These are phyloP conservation scores for Backusella liffmaniae DNA, from an alignment of 192 early-diverging fungal genomes.

Conservation along the genomic window DNA sequence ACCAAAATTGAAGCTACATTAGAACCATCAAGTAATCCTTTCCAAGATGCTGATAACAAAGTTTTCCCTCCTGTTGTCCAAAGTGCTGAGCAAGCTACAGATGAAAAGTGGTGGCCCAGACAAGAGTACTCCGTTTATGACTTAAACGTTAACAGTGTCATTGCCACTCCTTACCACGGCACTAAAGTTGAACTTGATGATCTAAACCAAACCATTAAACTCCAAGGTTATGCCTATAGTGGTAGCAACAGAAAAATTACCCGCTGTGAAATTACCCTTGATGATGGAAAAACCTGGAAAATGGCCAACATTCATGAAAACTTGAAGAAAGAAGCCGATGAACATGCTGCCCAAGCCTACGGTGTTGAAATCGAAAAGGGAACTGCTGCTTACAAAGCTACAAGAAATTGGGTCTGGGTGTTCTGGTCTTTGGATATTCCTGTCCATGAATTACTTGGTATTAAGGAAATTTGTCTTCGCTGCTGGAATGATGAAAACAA, in stretches of 20 bases:
- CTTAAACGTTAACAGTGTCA: slow-evolving; percentile 78
- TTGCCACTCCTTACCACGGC: slow-evolving; percentile 25
- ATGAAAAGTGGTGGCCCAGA: slow-evolving; percentile 58
- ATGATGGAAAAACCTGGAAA: slow-evolving; percentile 79
- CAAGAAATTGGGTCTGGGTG: not conserved
- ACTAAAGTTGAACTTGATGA: not conserved
- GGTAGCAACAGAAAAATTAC: slow-evolving; percentile 74
- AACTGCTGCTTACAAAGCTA: not conserved
- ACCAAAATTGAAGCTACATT: slow-evolving; percentile 56
- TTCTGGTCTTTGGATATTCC: slow-evolving; percentile 22
- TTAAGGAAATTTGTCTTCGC: slow-evolving; percentile 54
- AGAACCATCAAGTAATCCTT: slow-evolving; percentile 60
- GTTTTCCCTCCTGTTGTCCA: slow-evolving; percentile 75
- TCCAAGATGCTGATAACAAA: slow-evolving; percentile 83
- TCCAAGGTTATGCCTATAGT: slow-evolving; percentile 79
- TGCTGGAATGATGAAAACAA: slow-evolving; percentile 63
- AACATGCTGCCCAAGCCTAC: not conserved
- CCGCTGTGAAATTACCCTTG: slow-evolving; percentile 80
- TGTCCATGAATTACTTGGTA: slow-evolving; percentile 32
- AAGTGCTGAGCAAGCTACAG: slow-evolving; percentile 47
- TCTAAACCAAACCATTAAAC: slow-evolving; percentile 17
- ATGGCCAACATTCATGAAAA: slow-evolving; percentile 54
- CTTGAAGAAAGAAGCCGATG: not conserved
- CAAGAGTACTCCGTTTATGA: slow-evolving; percentile 73
- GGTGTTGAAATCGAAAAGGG: not conserved